Conservation (phyloP, 768 basidiomycete species). For the Dentipellis fragilis region DNA sequence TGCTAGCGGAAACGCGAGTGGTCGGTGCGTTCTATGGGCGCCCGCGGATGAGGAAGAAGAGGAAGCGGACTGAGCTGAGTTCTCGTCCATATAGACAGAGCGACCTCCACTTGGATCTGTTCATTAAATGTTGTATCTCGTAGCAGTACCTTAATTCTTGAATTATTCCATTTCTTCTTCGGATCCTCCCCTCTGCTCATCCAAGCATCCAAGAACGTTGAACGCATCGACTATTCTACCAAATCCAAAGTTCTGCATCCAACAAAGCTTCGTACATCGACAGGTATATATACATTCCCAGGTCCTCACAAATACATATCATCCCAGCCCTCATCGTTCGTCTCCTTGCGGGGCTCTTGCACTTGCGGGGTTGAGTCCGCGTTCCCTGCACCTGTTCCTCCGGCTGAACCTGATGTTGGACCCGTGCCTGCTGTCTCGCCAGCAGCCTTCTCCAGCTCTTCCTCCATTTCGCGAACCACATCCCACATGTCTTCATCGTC, state of each 20-base stretch:
- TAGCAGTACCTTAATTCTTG: no score
- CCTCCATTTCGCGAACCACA: constrained; percentile 48
- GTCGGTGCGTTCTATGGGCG: constrained; percentile 76
- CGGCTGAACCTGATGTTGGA: not conserved
- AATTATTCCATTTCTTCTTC: no score
- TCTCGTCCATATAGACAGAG: not conserved
- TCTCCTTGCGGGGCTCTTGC: constrained; percentile 9
- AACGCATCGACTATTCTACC: no score
- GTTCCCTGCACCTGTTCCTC: not conserved
- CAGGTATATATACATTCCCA: no score
- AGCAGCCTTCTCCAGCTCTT: constrained; percentile 5
- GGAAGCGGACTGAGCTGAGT: not conserved
- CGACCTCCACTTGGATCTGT: no score
- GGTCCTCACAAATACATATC: constrained; percentile 46
- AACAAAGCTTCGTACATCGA: no score
- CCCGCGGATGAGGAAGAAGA: constrained; percentile 20
- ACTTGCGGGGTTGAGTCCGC: not conserved
- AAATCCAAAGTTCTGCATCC: no score
- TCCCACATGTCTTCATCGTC: constrained; percentile 71
- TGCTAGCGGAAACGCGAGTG: constrained; percentile 70
- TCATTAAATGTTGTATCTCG: no score
- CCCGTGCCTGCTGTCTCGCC: not conserved
- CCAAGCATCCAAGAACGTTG: no score
- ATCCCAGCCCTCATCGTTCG: constrained; percentile 48
- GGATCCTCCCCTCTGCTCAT: no score